Evolutionary conservation across 768 basidiomycete genomes (phyloP), one percentile per base, ranked within the genome.

Genomic region (Hypsizygus marmoreus): DNA sequence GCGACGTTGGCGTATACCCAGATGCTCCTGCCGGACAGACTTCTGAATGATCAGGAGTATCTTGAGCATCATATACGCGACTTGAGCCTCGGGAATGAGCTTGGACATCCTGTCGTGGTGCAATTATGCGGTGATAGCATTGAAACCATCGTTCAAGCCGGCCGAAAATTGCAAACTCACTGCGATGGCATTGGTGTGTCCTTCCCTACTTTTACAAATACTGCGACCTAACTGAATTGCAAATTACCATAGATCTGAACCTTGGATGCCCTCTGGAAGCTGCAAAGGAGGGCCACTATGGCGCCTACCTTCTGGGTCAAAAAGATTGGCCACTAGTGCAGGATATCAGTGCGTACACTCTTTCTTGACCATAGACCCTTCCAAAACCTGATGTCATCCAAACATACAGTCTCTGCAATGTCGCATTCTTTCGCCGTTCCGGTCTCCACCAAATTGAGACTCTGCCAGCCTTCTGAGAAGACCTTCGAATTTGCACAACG

Each of bases 191-290:
- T 91, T 63, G 88, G 88, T 87, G 61, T 41, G 71, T 51, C 39
- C 23, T 23, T 51, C 29, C 26, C 13, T 30, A n/a, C 24, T 45
- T 33, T 22, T 26, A 32, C 26, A 5, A 29, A 19, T 1, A 10
- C 16, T 20, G 17, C 28, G 35, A 17, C 13, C 35, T 48, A 35
- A 55, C 32, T 25, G 14, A 40, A 39, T 38, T 35, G 16, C 37
- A 42, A 61, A 60, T 49, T 32, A 26, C 16, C 29, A 34, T 47
- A 91, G 89, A 91, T 68, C 59, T 91, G 41, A 91, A 91, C 61
- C 75, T 91, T 9, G 89, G 89, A 12, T 91, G 89, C 60, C 89
- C 89, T 17, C 87, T 87, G 55, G 79, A 84, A 41, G 71, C 75
- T 19, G 87, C 88, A 10, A 70, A 73, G 28, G 76, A 83, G 30